These are phyloP conservation scores for Phytophthora niederhauseri DNA, from an alignment of 352 stramenopile genomes.

Conservation along the genomic window DNA sequence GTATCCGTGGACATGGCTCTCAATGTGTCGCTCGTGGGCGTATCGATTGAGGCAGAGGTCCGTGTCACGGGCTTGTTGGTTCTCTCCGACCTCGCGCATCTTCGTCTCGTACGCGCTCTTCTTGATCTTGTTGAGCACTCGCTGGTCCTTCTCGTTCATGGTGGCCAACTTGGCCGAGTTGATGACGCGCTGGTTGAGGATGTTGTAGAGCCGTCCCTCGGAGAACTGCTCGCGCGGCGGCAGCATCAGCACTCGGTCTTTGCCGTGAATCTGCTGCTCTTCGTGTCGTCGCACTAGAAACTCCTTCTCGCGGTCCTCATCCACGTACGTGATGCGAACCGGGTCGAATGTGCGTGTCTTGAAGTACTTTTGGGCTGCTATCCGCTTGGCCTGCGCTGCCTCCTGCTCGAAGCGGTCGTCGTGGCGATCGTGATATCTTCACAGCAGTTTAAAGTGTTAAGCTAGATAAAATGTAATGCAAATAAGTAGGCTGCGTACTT, in stretches of 20 bases:
- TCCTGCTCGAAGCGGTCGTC: constrained; percentile 49
- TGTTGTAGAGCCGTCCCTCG: constrained; percentile 78
- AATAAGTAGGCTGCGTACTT: constrained; percentile 41
- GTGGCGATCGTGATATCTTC: constrained; percentile 62
- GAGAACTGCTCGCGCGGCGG: constrained; percentile 69
- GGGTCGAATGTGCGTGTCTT: constrained; percentile 75
- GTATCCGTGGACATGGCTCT: constrained; percentile 65
- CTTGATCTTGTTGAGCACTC: constrained; percentile 67
- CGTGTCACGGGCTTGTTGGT: constrained; percentile 43
- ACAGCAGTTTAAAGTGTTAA: constrained; percentile 10
- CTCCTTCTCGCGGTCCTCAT: constrained; percentile 55
- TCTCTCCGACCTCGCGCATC: constrained; percentile 51
- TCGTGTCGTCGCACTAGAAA: constrained; percentile 48
- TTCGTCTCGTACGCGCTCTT: constrained; percentile 59
- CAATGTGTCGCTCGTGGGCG: constrained; percentile 58
- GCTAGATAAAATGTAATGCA: constrained; percentile 3
- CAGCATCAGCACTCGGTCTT: constrained; percentile 53
- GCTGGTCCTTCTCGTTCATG: constrained; percentile 49
- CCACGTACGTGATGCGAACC: constrained; percentile 62
- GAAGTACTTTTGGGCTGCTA: constrained; percentile 67
- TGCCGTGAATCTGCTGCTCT: constrained; percentile 57
- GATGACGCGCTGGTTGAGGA: constrained; percentile 72
- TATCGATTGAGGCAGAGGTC: constrained; percentile 66
- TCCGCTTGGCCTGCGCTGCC: constrained; percentile 42
- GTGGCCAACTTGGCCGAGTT: constrained; percentile 48